Evolutionary conservation across 108 stramenopile genomes (phyloP).

Genomic region (Mediolabrus comicus): DNA sequence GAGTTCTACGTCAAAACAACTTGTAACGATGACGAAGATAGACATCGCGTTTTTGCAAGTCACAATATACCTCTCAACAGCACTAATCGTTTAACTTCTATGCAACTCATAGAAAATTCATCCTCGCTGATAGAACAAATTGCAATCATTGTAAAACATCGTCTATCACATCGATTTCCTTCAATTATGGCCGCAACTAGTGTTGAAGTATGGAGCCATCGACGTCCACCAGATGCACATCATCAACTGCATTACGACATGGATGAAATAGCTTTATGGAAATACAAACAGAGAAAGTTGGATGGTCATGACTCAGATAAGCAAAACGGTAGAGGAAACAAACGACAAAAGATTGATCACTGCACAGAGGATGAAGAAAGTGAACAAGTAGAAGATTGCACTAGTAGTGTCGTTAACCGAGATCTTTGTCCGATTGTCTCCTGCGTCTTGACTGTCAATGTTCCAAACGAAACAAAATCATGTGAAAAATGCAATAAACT

Average conservation of each 20-base stretch:
- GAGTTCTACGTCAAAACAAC: conserved; percentile 24
- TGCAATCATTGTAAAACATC: conserved; percentile 35
- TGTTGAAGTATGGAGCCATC: conserved; percentile 50
- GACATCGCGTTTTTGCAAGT: conserved; percentile 30
- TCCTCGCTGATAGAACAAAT: conserved; percentile 41
- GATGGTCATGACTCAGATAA: not conserved
- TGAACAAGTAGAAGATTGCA: not conserved
- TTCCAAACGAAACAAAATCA: conserved; percentile 14
- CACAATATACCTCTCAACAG: conserved; percentile 34
- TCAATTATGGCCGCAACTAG: conserved; percentile 24
- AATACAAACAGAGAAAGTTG: conserved; percentile 3
- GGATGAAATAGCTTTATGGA: conserved; percentile 38
- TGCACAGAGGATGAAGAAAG: not conserved
- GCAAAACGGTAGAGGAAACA: not conserved
- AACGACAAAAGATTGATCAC: conserved; percentile 3
- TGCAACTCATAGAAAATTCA: not conserved
- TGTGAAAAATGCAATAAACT: conserved; percentile 12
- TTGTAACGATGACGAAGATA: not conserved
- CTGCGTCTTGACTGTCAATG: conserved; percentile 36
- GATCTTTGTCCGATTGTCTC: conserved; percentile 43
- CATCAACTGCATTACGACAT: conserved; percentile 51
- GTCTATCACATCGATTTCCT: conserved; percentile 20
- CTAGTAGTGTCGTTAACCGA: not conserved
- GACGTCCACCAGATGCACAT: conserved; percentile 35
- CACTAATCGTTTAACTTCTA: not conserved